A percentile compares a stretch with the other conserved stretches of the same genome.
Evolutionary conservation across 208 protist species (phyloP).

Genomic region (Lotmaria passim): DNA sequence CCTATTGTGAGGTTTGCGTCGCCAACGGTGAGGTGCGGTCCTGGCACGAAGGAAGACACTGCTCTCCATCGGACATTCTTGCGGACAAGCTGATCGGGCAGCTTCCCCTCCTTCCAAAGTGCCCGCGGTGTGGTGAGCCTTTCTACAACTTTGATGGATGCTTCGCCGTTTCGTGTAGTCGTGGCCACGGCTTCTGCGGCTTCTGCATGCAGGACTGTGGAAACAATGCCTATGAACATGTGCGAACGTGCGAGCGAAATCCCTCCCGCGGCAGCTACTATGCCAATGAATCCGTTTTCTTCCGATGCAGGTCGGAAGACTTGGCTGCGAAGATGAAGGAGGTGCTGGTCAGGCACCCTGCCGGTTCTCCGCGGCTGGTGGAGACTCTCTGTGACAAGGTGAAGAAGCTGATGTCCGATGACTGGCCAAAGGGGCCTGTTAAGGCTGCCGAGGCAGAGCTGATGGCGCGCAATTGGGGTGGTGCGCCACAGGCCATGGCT

Average conservation of each 20-base stretch:
- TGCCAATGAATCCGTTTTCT: background rate
- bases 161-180: constrained; percentile 23
- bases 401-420: background rate
- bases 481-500: too few species aligned
- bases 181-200: constrained; percentile 29
- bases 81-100: constrained; percentile 8
- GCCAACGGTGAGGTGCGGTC: background rate
- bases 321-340: constrained; percentile 3
- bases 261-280: background rate
- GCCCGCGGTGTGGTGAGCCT: constrained; percentile 16
- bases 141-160: constrained; percentile 35
- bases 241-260: background rate
- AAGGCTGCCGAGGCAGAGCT: background rate
- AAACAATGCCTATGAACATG: constrained; percentile 3
- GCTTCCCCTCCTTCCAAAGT: constrained; percentile 13
- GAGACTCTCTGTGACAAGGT: constrained; percentile 7
- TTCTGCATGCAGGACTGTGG: constrained; percentile 32
- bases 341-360: background rate
- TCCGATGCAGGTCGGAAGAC: constrained; percentile 13
- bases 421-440: constrained; percentile 15
- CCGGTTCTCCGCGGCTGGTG: background rate
- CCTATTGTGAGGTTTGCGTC: constrained; percentile 10
- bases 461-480: background rate
- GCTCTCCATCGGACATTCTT: background rate
- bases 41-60: constrained; percentile 15